phyloP scores from a whole-genome alignment of 75 land plant genomes.

The Pinus tabuliformis region DNA sequence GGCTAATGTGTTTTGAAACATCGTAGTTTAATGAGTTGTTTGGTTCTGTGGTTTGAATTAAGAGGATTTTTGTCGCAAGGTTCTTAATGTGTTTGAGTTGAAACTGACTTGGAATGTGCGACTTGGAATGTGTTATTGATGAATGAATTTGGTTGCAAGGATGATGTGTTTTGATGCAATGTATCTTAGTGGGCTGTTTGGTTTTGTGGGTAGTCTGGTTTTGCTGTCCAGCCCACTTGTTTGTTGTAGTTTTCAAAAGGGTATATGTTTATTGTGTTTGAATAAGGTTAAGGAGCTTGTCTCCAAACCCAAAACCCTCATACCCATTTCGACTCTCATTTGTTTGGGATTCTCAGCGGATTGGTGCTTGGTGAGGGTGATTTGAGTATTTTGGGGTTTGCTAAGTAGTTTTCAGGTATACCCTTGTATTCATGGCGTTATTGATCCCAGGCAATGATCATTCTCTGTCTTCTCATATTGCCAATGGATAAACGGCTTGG shows the following conservation, averaged over 20 bases:
- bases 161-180: background rate
- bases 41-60: background rate
- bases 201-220: background rate
- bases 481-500: background rate
- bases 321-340: no score
- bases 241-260: background rate
- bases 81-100: background rate
- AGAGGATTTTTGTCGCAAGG: background rate
- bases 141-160: background rate
- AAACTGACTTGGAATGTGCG: background rate
- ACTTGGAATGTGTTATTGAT: background rate
- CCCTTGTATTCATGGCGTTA: no score
- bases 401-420: no score
- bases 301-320: no score
- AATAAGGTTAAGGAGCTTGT: no score
- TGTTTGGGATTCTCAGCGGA: no score
- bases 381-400: no score
- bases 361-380: no score
- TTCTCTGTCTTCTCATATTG: background rate
- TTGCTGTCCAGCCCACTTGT: no score
- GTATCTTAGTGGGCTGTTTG: background rate
- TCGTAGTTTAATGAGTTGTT: background rate
- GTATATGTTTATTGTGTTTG: no score
- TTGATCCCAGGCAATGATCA: background rate
- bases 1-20: background rate